phyloP scores from a whole-genome alignment of 1,139 yeast species.

The Candida gigantensis region DNA sequence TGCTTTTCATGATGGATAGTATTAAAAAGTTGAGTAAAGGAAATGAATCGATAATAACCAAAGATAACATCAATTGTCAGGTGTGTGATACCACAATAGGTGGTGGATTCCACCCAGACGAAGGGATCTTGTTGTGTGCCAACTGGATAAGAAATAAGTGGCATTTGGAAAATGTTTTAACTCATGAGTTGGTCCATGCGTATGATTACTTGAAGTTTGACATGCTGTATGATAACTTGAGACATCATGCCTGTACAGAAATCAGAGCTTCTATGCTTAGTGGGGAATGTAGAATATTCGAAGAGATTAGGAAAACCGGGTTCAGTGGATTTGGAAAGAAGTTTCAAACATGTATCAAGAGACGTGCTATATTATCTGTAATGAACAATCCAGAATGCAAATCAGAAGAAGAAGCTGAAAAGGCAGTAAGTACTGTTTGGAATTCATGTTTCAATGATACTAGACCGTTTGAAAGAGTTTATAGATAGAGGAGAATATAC shows the following conservation, averaged over 20 bases:
- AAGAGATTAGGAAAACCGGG: slow-evolving; percentile 73
- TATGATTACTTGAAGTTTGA: slow-evolving; percentile 88
- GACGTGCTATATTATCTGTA: slow-evolving; percentile 86
- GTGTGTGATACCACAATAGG: slow-evolving; percentile 84
- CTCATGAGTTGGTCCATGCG: slow-evolving; percentile 93
- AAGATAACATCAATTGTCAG: slow-evolving; percentile 69
- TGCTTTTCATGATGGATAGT: slow-evolving; percentile 84
- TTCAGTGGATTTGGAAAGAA: slow-evolving; percentile 69
- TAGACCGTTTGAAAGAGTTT: slow-evolving; percentile 91
- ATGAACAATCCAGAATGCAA: slow-evolving; percentile 82
- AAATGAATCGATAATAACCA: slow-evolving; percentile 15
- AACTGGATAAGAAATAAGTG: slow-evolving; percentile 76
- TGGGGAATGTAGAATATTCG: slow-evolving; percentile 93
- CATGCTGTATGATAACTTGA: slow-evolving; percentile 78
- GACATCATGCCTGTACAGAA: slow-evolving; percentile 97
- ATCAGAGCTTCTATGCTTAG: slow-evolving; percentile 89
- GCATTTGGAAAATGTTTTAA: slow-evolving; percentile 85
- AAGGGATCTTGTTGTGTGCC: slow-evolving; percentile 85
- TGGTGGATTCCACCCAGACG: slow-evolving; percentile 91
- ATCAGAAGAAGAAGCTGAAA: slow-evolving; percentile 70
- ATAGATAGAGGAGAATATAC: slow-evolving; percentile 39
- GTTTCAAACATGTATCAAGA: slow-evolving; percentile 85
- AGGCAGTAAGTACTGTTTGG: slow-evolving; percentile 84
- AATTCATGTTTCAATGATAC: slow-evolving; percentile 93
- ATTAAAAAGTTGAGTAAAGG: slow-evolving; percentile 70